Evolutionary conservation across 2,329 filamentous ascomycete genomes (phyloP), one percentile per base, ranked within the genome.

Genomic region (Penicillium decumbens): DNA sequence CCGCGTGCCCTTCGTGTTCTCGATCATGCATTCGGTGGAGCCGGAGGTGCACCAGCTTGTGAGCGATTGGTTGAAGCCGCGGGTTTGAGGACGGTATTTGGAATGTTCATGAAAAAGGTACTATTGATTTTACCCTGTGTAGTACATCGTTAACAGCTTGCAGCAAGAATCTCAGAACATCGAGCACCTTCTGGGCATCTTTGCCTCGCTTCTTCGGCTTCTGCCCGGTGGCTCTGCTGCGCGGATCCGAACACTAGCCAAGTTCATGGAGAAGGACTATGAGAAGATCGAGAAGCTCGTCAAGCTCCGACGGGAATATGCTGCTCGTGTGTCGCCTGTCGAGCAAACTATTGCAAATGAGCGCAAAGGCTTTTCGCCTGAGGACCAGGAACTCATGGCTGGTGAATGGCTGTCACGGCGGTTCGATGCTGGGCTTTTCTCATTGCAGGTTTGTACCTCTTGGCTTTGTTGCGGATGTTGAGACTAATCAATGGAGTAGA

Each of bases 181-280:
- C 0, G 89, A 95, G 63, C 91, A 96, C 66, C 74, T 97, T 0
- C 76, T 97, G 6, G 85, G 88, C 7, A 87, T 97, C 8, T 90
- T 97, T 55, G 82, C 88, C 0, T 88, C 87, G 0, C 79, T 98
- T 66, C 77, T 98, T 1, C 84, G 90, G 23, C 78, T 85, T 3
- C 71, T 98, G 1, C 90, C 91, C 0, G 87, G 83, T 13, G 82
- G 89, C 28, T 90, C 88, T 1, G 77, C 88, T 0, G 79, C 84
- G 28, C 81, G 93, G 5, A 95, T 97, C 59, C 82, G 93, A 3
- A 81, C 86, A 0, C 78, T 97, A 3, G 92, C 91, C 41, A 98
- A 98, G 65, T 97, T 97, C 62, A 87, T 95, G 15, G 93, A 98
- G 69, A 95, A 89, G 65, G 84, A 95, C 57, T 95, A 95, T 66